Base-by-base conservation (phyloP, 2,329 filamentous ascomycete genomes). In the Fusarium sp. region DNA sequence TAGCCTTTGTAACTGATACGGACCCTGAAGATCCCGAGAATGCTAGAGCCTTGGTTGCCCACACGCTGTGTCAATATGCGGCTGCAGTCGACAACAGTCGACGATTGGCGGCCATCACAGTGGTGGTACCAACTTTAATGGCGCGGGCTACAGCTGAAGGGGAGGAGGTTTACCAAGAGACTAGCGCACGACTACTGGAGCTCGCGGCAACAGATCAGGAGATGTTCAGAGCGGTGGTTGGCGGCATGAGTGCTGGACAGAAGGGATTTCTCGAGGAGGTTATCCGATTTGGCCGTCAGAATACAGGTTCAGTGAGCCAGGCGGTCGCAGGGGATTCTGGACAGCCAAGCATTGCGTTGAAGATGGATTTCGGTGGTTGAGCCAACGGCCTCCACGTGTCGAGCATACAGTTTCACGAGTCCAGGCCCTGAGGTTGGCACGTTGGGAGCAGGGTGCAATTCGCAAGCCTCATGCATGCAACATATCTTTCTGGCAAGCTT, bases 281-380 rank as follows among this genome's bases (percentile, higher is more conserved):
- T 18, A 88, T 97, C 64, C 87, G 89, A 78, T 88, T 86, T 25
- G 90, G 90, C 54, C 82, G 87, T 73, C 82, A 86, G 72, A 78
- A 76, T 79, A 79, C 58, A 74, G 76, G 79, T 70, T 81, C 78
- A 74, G 72, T 75, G 72, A 77, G 76, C 77, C 82, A 83, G 72
- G 79, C 77, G 57, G 74, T 65, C 4, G 75, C 80, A 45, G 80
- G 80, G 53, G 84, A 82, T 62, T 82, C 84, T 61, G 86, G 82
- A 28, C 89, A 88, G 79, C 96, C 96, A 14, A 96, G 85, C 68
- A 99, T 99, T 85, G 93, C 93, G 56, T 81, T 99, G 77, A 96
- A 97, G 86, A 97, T 98, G 92, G 87, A 97, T 79, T 98, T 99
- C 86, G 89, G 88, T 7, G 81, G 82, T 45, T 79, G 74, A 73